These are phyloP conservation scores for Xylariaceae sp. DNA, from an alignment of 2,329 filamentous ascomycete species.

Conservation along the genomic window DNA sequence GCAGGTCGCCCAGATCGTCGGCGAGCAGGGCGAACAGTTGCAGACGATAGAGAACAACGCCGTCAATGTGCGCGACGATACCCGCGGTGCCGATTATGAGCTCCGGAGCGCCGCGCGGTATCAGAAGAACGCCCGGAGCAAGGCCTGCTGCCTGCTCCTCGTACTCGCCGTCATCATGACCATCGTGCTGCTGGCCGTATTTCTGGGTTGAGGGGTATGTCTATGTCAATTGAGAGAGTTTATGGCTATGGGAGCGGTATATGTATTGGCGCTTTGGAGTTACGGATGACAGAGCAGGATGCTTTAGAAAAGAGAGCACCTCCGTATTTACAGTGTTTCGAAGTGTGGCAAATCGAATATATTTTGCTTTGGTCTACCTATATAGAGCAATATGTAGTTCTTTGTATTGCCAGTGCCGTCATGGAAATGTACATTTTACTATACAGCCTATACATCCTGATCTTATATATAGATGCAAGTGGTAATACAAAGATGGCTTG, in stretches of 20 bases:
- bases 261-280: constrained; percentile 27
- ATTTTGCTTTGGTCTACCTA: not conserved
- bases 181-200: constrained; percentile 86
- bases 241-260: constrained; percentile 16
- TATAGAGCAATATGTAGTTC: constrained; percentile 7
- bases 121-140: constrained; percentile 94
- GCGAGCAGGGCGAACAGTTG: constrained; percentile 88
- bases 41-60: constrained; percentile 90
- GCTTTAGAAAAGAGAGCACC: not conserved
- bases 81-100: constrained; percentile 84
- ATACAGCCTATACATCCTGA: not conserved
- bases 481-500: not conserved
- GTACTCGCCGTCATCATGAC: constrained; percentile 88
- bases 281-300: not conserved
- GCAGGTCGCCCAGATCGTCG: constrained; percentile 97
- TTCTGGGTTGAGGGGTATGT: constrained; percentile 65
- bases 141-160: constrained; percentile 89
- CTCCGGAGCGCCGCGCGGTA: constrained; percentile 85
- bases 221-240: constrained; percentile 12
- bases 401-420: not conserved
- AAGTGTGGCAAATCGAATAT: not conserved
- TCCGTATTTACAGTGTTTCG: constrained; percentile 10
- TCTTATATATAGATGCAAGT: not conserved
- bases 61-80: constrained; percentile 80
- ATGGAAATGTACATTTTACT: not conserved